Conservation (phyloP, 2,329 filamentous ascomycete species). For the Cercospora sp. region DNA sequence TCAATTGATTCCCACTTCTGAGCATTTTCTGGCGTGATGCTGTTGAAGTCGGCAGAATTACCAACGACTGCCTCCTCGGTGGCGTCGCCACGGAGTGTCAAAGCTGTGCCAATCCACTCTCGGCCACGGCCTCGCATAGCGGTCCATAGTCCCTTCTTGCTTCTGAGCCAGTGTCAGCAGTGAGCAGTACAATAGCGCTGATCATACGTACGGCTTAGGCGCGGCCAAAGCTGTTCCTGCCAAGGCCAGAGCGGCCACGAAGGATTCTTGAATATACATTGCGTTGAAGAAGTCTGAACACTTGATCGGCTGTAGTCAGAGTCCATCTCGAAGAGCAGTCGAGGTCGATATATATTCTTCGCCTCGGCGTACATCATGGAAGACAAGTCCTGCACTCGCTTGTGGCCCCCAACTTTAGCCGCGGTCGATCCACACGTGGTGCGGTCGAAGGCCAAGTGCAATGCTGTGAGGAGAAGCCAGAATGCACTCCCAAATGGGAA, state of each 20-base stretch:
- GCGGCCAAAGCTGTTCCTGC: not conserved
- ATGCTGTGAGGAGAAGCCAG: not conserved
- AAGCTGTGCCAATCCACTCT: constrained; percentile 40
- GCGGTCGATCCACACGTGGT: not conserved
- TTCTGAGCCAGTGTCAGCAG: not conserved
- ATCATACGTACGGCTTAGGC: not conserved
- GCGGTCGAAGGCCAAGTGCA: not conserved
- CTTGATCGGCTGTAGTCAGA: not conserved
- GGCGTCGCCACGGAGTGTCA: constrained; percentile 39
- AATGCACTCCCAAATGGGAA: not conserved
- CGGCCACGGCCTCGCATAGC: constrained; percentile 31
- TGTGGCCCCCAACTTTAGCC: not conserved
- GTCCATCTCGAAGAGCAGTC: not conserved
- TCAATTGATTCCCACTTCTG: constrained; percentile 46
- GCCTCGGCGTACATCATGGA: not conserved
- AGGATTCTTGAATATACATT: constrained; percentile 6
- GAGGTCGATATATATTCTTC: not conserved
- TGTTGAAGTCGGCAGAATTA: constrained; percentile 29
- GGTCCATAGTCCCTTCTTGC: constrained; percentile 18
- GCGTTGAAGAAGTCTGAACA: not conserved
- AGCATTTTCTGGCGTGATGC: constrained; percentile 39
- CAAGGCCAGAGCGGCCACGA: constrained; percentile 4
- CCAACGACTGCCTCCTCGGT: constrained; percentile 26
- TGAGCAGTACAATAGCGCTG: not conserved
- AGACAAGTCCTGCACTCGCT: not conserved